Evolutionary conservation across 140 eudicot species (phyloP), one percentile per base, ranked within the genome.

Genomic region (Stevia rebaudiana): DNA sequence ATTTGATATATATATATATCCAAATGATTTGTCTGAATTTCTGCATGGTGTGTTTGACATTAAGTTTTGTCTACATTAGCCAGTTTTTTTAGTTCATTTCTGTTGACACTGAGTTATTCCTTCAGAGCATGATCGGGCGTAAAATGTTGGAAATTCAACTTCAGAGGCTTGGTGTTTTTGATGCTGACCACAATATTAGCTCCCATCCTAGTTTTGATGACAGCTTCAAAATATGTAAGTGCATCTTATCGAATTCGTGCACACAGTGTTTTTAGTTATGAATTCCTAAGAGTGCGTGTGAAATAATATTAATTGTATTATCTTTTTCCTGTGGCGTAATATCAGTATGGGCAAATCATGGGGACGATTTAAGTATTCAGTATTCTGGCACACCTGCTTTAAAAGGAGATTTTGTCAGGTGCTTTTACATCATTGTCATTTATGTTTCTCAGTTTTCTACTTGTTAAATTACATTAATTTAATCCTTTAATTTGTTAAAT

Each of bases 121-220:
- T 65, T 21, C 84, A 91, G 98, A 91, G 96, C 76, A 87, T 91
- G 96, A 82, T 91, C 63, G 96, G 92, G 55, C 84, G 98, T 23
- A 91, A 79, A 78, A 85, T 84, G 90, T 63, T 91, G 84, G 98
- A 91, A 78, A 66, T 79, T 30, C 98, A 91, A 83, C 91, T 91
- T 48, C 82, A 80, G 71, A 79, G 96, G 81, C 94, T 91, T 63
- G 95, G 98, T 55, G 80, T 83, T 66, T 91, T 91, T 74, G 82
- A 73, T 70, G 96, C 89, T 58, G 80, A 83, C 11, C 89, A 91
- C 74, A 82, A 82, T 55, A 81, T 91, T 39, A 79, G 79, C 43
- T 40, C 82, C 28, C 80, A 91, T 77, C 85, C 95, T 46, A 80
- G 78, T 71, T 84, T 90, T 60, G 97, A 90, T 49, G 90, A 84